Base-by-base conservation (phyloP, 768 basidiomycete species). In the Lactarius trivialis region DNA sequence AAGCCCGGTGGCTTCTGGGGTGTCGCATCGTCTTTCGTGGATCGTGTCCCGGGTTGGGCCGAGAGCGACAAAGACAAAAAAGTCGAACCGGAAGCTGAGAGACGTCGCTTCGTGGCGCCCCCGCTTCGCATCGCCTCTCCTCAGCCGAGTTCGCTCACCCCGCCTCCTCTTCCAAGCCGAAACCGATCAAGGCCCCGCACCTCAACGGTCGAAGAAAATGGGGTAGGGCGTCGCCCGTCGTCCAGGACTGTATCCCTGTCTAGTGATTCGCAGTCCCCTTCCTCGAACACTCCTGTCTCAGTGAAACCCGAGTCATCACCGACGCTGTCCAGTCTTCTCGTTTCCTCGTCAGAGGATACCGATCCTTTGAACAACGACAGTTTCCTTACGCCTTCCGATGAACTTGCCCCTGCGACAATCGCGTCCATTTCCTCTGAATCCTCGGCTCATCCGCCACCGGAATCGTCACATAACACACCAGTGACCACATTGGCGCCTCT, bases 21-120 rank as follows among this genome's bases (percentile, higher is more conserved):
- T 12, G 83, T 86, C 76, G 83, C 85, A 0, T 83, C 82, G 60
- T 83, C 82, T 6, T 70, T 88, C 7, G 78, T 66, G 41, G 65
- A 66, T 50, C 65, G 65, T n/a, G 85, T 84, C 41, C 79, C 74
- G 1, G 82, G 79, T 67, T 86, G 84, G 17, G 70, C 70, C 55
- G 78, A 77, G 24, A 71, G 74, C 24, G 81, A 80, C 8, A 77
- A 75, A 60, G 72, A 71, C 33, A 78, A 76, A 60, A 39, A 49
- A 21, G 7, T 12, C 6, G 58, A 60, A 21, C 34, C 60, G 14
- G 61, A 19, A 43, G 82, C 84, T 19, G 59, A 15, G 49, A 49
- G 39, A 7, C 50, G 63, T 49, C 65, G 69, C 24, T 61, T 68
- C n/a, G 66, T 68, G 30, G 58, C 70, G 6, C 53, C 61, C n/a